These are phyloP conservation scores for Plasmodium berghei DNA, from an alignment of 169 alveolate genomes.

Conservation along the genomic window DNA sequence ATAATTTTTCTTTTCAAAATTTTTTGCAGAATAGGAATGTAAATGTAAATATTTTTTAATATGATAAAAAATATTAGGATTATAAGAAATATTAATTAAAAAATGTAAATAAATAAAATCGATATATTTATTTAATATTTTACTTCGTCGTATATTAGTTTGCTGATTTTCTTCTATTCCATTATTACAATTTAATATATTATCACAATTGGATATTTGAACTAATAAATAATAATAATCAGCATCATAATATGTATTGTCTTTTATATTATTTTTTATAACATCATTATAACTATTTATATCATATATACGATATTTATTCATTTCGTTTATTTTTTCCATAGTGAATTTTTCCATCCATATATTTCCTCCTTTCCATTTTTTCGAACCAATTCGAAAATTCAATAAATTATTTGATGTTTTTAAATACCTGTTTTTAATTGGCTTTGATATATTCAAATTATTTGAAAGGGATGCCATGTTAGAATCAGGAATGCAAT, in stretches of 20 bases:
- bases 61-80: conserved; percentile 51
- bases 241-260: conserved; percentile 28
- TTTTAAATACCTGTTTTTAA: too few species aligned
- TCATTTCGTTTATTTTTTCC: conserved; percentile 23
- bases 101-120: conserved; percentile 45
- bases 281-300: conserved; percentile 51
- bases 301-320: conserved; percentile 32
- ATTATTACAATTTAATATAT: neutral
- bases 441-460: too few species aligned
- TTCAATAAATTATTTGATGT: neutral
- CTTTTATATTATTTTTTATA: conserved; percentile 51
- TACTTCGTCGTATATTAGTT: conserved; percentile 5
- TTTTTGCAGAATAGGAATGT: conserved; percentile 47
- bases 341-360: conserved; percentile 5
- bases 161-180: neutral
- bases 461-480: too few species aligned
- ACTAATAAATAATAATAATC: conserved; percentile 53
- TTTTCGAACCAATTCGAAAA: neutral
- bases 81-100: conserved; percentile 40
- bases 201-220: conserved; percentile 3
- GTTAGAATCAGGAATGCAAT: too few species aligned
- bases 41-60: conserved; percentile 63
- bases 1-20: conserved; percentile 27
- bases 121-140: conserved; percentile 12
- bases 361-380: neutral